A percentile compares a stretch with the other conserved stretches of the same genome.
These are phyloP conservation scores for Trichoderma oligosporum DNA, from an alignment of 2,329 filamentous ascomycete genomes.

Conservation along the genomic window DNA sequence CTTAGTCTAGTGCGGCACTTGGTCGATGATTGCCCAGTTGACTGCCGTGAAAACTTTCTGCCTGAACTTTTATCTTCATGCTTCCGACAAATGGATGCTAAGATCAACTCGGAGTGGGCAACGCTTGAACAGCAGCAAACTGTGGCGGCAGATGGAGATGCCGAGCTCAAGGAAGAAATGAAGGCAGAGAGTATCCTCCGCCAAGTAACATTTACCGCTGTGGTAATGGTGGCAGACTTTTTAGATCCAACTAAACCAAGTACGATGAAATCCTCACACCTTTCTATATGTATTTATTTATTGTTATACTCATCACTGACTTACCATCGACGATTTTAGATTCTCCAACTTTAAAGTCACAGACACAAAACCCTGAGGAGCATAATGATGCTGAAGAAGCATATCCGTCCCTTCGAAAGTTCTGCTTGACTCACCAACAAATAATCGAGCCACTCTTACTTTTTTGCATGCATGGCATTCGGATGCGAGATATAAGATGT, in stretches of 20 bases:
- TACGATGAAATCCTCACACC: conserved; percentile 38
- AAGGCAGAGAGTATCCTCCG: conserved; percentile 93
- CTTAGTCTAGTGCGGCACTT: conserved; percentile 83
- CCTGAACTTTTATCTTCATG: conserved; percentile 78
- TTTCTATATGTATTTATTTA: not conserved
- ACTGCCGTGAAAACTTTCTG: conserved; percentile 73
- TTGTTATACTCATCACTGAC: not conserved
- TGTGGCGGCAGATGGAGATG: conserved; percentile 65
- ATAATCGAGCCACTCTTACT: conserved; percentile 85
- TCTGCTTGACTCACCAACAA: conserved; percentile 72
- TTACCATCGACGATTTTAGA: too few species aligned
- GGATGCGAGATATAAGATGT: conserved; percentile 84
- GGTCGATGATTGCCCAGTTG: conserved; percentile 85
- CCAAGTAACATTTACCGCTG: conserved; percentile 86
- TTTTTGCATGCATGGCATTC: conserved; percentile 86
- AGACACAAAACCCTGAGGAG: conserved; percentile 27
- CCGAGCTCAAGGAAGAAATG: conserved; percentile 88
- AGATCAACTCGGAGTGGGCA: conserved; percentile 85
- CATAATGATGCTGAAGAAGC: conserved; percentile 33
- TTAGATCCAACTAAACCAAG: conserved; percentile 70
- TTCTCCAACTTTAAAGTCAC: conserved; percentile 29
- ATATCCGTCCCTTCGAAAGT: conserved; percentile 66
- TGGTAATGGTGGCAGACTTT: conserved; percentile 86
- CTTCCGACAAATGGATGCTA: conserved; percentile 81
- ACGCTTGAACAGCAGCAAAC: conserved; percentile 63